Conservation (phyloP, 352 stramenopile species). For the Pythium plurisporium region DNA sequence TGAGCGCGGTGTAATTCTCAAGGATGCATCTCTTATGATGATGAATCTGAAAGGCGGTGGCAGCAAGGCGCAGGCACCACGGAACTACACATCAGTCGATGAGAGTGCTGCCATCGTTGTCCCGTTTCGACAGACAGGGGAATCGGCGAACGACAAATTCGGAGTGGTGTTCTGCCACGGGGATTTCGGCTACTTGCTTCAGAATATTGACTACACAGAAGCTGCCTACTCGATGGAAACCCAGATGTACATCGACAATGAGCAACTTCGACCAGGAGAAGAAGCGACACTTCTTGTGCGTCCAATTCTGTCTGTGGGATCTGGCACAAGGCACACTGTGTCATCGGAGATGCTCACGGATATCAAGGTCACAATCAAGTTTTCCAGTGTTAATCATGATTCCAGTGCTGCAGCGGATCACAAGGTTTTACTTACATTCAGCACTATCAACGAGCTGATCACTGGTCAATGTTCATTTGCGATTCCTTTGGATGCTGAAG, state of each 20-base stretch:
- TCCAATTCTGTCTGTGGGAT: slow-evolving; percentile 20
- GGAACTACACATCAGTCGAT: slow-evolving; percentile 26
- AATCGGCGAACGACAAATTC: slow-evolving; percentile 30
- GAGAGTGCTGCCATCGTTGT: slow-evolving; percentile 31
- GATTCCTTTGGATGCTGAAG: slow-evolving; percentile 8
- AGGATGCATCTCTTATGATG: slow-evolving; percentile 30
- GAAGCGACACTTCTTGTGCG: slow-evolving; percentile 28
- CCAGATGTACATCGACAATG: slow-evolving; percentile 44
- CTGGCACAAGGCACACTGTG: not conserved
- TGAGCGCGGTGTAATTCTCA: slow-evolving; percentile 35
- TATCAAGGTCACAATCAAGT: slow-evolving; percentile 14
- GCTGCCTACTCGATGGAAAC: slow-evolving; percentile 30
- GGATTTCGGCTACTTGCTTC: slow-evolving; percentile 38
- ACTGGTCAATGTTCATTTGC: not conserved
- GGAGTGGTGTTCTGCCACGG: slow-evolving; percentile 35
- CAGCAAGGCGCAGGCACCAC: slow-evolving; percentile 30
- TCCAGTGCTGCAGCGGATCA: slow-evolving; percentile 1
- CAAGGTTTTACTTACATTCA: not conserved
- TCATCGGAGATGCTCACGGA: slow-evolving; percentile 13
- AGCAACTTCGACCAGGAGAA: slow-evolving; percentile 46
- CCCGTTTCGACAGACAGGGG: slow-evolving; percentile 37
- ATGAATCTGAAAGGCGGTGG: slow-evolving; percentile 36
- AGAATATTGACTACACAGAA: slow-evolving; percentile 36
- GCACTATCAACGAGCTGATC: not conserved
- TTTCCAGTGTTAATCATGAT: slow-evolving; percentile 4